Base-by-base conservation (phyloP, 148 eudicot species). In the Vaccinium darrowii region DNA sequence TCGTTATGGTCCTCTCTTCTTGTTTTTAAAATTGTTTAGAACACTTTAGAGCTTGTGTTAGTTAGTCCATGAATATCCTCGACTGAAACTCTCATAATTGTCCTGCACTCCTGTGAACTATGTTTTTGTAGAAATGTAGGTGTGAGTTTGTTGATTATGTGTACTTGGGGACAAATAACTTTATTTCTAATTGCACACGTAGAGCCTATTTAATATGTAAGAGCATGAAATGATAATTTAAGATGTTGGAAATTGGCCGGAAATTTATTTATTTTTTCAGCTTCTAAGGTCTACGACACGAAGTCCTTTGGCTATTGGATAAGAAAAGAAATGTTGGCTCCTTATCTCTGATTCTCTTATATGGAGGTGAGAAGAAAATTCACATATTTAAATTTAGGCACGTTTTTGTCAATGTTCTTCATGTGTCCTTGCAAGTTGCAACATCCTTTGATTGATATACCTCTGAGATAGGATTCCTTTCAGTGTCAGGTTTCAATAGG, bases 351-450 rank as follows among this genome's bases (percentile, higher is more conserved):
- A 30, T 69, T 69, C 39, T 69, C 18, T 69, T 27, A 30, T 69
- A 13, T 27, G 74, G n/a, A n/a, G n/a, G n/a, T n/a, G 74, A 69
- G 74, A 69, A 69, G 74, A 69, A 69, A 69, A 25, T 69, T 43
- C 47, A 43, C 5, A 43, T 39, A 27, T 9, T 12, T 65, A 23
- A 0, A 25, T 27, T 27, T 30, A 4, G 74, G 74, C 43, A 69
- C 43, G 39, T 69, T 65, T 65, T 65, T 69, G 39, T 27, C 6
- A 2, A 14, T 30, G 18, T 27, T 69, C 74, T 30, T 27, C 39
- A 69, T 69, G 25, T 69, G 33, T 67, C 73, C 19, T 69, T 67
- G 73, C 36, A 27, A 67, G 18, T 69, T 67, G 73, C 36, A 27
- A 67, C 36, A 67, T 27, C 73, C 73, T 25, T 67, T 67, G 33